Evolutionary conservation across 2,329 filamentous ascomycete genomes (phyloP), one percentile per base, ranked within the genome.

Genomic region (Aspergillus sp.): DNA sequence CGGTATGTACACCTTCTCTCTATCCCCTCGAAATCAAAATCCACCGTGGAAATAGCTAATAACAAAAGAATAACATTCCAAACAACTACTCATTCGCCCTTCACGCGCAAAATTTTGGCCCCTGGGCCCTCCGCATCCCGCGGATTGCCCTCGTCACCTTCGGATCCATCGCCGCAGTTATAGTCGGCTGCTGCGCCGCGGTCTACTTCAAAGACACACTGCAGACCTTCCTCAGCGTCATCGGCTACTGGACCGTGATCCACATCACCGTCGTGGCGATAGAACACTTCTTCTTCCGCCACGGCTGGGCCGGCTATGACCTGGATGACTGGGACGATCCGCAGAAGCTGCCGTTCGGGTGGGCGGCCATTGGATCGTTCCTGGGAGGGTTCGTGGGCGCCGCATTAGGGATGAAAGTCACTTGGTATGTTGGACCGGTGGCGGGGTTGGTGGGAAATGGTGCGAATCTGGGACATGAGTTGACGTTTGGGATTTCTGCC

Each of bases 191-290:
- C 43, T 64, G 57, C 41, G 64, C 63, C 2, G 59, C 63, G 2
- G 53, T 52, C 9, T 65, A 61, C 49, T 64, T 66, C 36, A 35
- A 51, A 27, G 54, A 54, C 43, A 53, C 67, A 68, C 55, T 77
- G 9, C 57, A 73, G 52, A 71, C 74, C 43, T 71, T 76, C 52
- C 53, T 76, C 2, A 67, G 67, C 9, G 62, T 75, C 27, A 65
- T 76, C 2, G 73, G 73, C 7, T 77, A 75, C 56, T 76, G 72
- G 71, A 71, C 69, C 45, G 73, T 72, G 0, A 66, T 65, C 8
- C 64, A 65, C 30, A 56, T 66, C 42, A 58, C 62, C 2, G 48
- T 68, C 4, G 59, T 68, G 5, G 52, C 58, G 9, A 59, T 63
- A 36, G 66, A 67, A 44, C 63, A 66, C 51, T 42, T 67, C 30